Evolutionary conservation across 371 early-diverging fungal species (phyloP).

Genomic region (Haplosporangium sp.): DNA sequence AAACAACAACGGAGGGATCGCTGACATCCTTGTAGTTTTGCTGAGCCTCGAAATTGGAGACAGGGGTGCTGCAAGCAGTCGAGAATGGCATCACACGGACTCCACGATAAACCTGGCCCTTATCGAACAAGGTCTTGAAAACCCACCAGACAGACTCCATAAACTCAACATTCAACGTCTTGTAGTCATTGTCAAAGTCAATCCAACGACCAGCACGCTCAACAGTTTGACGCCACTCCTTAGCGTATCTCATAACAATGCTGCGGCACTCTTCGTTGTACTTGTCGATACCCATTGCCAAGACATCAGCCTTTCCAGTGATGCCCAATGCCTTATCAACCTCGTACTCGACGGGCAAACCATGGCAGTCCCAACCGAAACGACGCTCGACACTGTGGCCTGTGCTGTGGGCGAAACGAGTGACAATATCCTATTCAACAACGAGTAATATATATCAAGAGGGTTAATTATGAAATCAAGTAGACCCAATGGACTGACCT

Average conservation of each 20-base stretch:
- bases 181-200: constrained; percentile 99
- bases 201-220: constrained; percentile 99
- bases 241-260: constrained; percentile 98
- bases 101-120: constrained; percentile 98
- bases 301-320: constrained; percentile 91
- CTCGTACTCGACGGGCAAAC: constrained; percentile 99
- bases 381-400: constrained; percentile 99
- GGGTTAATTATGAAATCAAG: neutral
- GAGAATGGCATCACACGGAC: constrained; percentile 99
- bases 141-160: constrained; percentile 99
- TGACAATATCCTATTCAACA: constrained; percentile 91
- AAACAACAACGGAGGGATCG: constrained; percentile 97
- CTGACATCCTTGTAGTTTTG: constrained; percentile 99
- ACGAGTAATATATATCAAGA: neutral
- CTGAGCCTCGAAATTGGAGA: constrained; percentile 99
- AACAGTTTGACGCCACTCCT: constrained; percentile 98
- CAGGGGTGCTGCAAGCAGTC: constrained; percentile 96
- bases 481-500: no score
- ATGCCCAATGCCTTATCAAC: constrained; percentile 99
- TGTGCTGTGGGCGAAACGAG: constrained; percentile 97
- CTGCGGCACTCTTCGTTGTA: constrained; percentile 99
- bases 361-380: constrained; percentile 99
- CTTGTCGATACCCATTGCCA: constrained; percentile 98
- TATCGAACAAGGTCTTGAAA: constrained; percentile 97
- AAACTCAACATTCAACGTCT: constrained; percentile 94